Conservation (phyloP, 805 yeast species). For the Yarrowia deformans region DNA sequence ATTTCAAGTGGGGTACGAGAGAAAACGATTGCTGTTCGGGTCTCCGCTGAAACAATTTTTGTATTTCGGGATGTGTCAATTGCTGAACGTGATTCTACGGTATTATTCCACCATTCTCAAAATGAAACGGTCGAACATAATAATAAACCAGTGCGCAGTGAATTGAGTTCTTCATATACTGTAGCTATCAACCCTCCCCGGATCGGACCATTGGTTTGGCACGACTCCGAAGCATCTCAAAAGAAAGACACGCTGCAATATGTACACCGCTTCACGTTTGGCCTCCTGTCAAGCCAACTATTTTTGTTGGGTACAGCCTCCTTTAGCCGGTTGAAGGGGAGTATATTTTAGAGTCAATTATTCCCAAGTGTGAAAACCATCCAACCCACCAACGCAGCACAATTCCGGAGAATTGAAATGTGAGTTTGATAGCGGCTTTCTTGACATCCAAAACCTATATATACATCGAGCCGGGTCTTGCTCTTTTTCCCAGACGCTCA, state of each 20-base stretch:
- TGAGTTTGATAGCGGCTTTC: background rate
- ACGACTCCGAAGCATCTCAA: background rate
- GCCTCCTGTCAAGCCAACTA: background rate
- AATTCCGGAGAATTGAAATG: slow-evolving; percentile 3
- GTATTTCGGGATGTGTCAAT: too few species aligned
- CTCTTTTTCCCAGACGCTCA: background rate
- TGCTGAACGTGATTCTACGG: too few species aligned
- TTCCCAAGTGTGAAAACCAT: background rate
- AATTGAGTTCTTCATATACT: slow-evolving; percentile 15
- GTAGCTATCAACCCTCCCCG: background rate
- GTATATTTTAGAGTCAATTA: slow-evolving; percentile 19
- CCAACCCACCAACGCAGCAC: background rate
- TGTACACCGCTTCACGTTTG: background rate
- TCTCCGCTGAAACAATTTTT: too few species aligned
- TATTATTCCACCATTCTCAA: too few species aligned
- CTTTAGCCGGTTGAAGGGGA: background rate
- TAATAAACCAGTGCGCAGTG: background rate
- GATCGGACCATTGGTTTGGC: background rate
- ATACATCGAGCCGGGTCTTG: background rate
- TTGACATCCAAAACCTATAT: background rate
- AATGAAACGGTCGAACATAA: background rate
- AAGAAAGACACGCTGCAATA: background rate
- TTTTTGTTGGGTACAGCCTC: background rate
- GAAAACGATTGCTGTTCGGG: too few species aligned
- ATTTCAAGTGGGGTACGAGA: too few species aligned